These are phyloP conservation scores for Sugiyamaella boreocaroliniensis DNA, from an alignment of 805 yeast species.

Conservation along the genomic window DNA sequence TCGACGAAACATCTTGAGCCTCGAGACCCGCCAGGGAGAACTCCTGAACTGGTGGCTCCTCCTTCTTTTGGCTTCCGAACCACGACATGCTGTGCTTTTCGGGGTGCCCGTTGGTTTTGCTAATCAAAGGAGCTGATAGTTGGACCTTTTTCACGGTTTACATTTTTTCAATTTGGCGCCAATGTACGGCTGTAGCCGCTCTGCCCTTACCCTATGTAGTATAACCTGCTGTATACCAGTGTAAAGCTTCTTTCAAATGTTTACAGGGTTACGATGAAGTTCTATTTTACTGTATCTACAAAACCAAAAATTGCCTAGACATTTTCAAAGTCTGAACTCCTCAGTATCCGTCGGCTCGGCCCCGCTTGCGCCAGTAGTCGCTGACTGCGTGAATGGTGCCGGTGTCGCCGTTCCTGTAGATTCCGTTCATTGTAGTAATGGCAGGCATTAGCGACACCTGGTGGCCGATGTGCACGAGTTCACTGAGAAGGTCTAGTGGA, in stretches of 20 bases:
- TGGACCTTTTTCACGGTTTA: background rate
- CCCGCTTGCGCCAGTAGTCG: conserved; percentile 87
- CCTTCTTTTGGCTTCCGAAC: conserved; percentile 23
- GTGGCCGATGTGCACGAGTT: conserved; percentile 45
- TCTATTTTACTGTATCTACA: too few species aligned
- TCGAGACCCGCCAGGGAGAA: conserved; percentile 62
- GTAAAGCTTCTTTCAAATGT: too few species aligned
- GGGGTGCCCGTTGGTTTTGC: background rate
- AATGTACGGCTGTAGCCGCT: too few species aligned
- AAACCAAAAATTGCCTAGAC: too few species aligned
- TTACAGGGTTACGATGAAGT: too few species aligned
- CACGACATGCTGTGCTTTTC: conserved; percentile 20
- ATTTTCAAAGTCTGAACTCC: too few species aligned
- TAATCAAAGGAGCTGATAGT: background rate
- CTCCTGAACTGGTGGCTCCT: conserved; percentile 22
- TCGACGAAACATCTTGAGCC: conserved; percentile 55
- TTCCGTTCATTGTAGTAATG: conserved; percentile 54
- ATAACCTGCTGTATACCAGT: too few species aligned
- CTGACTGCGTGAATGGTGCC: conserved; percentile 64
- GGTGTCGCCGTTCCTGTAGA: conserved; percentile 33
- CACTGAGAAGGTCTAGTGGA: conserved; percentile 28
- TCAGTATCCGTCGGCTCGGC: conserved; percentile 61
- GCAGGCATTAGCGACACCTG: conserved; percentile 37
- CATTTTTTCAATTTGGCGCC: conserved; percentile 1
- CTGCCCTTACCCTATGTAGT: too few species aligned